Conservation (phyloP, 129 eudicot genomes). For the Logfia minima region DNA sequence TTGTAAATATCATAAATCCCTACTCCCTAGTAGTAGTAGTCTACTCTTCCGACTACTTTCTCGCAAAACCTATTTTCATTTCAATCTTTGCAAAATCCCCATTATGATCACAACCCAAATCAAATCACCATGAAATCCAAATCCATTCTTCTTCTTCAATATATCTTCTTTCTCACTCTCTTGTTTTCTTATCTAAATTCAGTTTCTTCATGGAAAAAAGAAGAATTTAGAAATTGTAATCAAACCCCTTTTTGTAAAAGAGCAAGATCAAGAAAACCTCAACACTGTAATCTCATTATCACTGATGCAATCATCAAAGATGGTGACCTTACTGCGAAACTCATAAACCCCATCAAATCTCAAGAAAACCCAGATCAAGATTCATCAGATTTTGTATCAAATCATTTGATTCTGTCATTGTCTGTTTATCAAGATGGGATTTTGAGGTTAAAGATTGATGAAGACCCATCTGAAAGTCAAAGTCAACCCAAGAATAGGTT, state of each 20-base stretch:
- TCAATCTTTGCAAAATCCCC: neutral
- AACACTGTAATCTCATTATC: slow-evolving; percentile 49
- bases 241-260: slow-evolving; percentile 98
- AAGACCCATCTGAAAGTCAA: slow-evolving; percentile 42
- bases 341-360: slow-evolving; percentile 28
- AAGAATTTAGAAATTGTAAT: slow-evolving; percentile 84
- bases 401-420: slow-evolving; percentile 55
- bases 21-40: slow-evolving; percentile 22
- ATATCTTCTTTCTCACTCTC: slow-evolving; percentile 29
- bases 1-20: slow-evolving; percentile 20
- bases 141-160: slow-evolving; percentile 14
- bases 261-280: slow-evolving; percentile 81
- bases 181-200: slow-evolving; percentile 34
- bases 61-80: slow-evolving; percentile 15
- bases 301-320: slow-evolving; percentile 46
- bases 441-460: slow-evolving; percentile 76
- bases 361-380: slow-evolving; percentile 25
- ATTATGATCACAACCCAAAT: slow-evolving; percentile 30
- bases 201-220: slow-evolving; percentile 80
- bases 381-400: slow-evolving; percentile 13
- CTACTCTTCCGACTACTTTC: slow-evolving; percentile 5
- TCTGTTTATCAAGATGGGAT: slow-evolving; percentile 76
- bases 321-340: slow-evolving; percentile 71
- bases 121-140: slow-evolving; percentile 19
- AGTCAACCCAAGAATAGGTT: slow-evolving; percentile 65